These are phyloP conservation scores for Thielaviopsis musarum DNA, from an alignment of 2,329 filamentous ascomycete genomes.

Conservation along the genomic window DNA sequence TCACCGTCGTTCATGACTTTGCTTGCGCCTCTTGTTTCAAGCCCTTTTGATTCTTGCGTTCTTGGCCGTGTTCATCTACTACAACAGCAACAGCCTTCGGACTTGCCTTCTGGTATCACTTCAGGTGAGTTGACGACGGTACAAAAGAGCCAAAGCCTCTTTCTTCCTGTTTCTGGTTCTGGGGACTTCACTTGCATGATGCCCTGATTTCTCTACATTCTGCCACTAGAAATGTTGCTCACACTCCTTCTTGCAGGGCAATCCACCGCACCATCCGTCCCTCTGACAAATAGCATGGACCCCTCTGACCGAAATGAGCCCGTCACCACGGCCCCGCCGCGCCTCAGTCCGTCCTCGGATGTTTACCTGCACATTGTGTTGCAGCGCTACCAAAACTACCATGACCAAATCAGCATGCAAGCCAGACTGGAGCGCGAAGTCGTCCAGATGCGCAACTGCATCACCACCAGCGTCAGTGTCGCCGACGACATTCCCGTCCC, in stretches of 20 bases:
- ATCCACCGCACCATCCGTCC: not conserved
- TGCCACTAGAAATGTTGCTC: not conserved
- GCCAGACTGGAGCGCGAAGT: conserved; percentile 5
- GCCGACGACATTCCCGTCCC: not conserved
- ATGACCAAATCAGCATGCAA: conserved; percentile 1
- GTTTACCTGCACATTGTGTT: conserved; percentile 6
- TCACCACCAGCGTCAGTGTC: not conserved
- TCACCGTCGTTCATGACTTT: not conserved
- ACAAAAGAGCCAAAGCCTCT: not conserved
- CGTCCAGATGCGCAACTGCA: conserved; percentile 2
- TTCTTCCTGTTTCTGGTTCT: not conserved
- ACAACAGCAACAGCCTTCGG: not conserved
- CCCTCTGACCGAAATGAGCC: not conserved
- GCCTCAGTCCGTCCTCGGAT: not conserved
- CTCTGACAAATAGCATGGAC: not conserved
- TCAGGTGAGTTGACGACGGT: not conserved
- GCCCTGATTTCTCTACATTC: not conserved
- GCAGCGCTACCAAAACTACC: conserved; percentile 10
- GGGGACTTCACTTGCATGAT: not conserved
- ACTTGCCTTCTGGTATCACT: not conserved
- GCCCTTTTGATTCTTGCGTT: not conserved
- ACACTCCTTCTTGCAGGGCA: not conserved
- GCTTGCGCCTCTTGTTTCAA: not conserved
- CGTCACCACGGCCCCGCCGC: not conserved
- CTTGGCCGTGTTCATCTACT: not conserved